Conservation (phyloP, 83 land plant species). For the Diphasiastrum complanatum region DNA sequence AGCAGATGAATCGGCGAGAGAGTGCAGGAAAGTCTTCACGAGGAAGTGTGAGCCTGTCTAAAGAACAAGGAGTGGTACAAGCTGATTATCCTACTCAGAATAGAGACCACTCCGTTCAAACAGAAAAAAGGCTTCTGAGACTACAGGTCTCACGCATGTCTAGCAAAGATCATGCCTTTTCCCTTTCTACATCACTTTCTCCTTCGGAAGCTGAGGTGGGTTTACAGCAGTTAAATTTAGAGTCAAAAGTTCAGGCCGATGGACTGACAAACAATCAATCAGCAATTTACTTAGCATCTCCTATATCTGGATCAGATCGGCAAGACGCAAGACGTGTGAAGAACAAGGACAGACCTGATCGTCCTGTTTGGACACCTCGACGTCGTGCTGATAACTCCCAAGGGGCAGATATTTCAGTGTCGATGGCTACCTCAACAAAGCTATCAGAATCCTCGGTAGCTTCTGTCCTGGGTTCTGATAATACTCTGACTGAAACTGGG, state of each 20-base stretch:
- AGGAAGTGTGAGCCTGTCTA: no score
- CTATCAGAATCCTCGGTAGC: no score
- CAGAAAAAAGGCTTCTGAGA: conserved; percentile 19
- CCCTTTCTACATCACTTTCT: background rate
- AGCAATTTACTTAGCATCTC: conserved; percentile 4
- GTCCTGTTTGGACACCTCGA: conserved; percentile 40
- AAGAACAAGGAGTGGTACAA: no score
- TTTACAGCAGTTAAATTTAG: no score
- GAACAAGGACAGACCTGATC: conserved; percentile 40
- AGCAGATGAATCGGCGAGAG: conserved; percentile 16
- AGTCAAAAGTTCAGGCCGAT: background rate
- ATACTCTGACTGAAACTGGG: no score
- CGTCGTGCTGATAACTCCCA: conserved; percentile 34
- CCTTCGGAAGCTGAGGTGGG: conserved; percentile 19
- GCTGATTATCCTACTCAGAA: no score
- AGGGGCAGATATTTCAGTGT: no score
- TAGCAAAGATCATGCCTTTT: conserved; percentile 22
- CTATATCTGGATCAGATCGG: conserved; percentile 1
- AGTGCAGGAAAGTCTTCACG: conserved; percentile 12
- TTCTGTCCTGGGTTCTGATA: no score
- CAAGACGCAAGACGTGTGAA: conserved; percentile 32
- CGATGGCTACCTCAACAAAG: no score
- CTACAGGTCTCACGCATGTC: conserved; percentile 19
- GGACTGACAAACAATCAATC: background rate
- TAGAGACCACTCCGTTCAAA: conserved; percentile 1